phyloP scores from a whole-genome alignment of 805 yeast species.

The Scheffersomyces stipitis region DNA sequence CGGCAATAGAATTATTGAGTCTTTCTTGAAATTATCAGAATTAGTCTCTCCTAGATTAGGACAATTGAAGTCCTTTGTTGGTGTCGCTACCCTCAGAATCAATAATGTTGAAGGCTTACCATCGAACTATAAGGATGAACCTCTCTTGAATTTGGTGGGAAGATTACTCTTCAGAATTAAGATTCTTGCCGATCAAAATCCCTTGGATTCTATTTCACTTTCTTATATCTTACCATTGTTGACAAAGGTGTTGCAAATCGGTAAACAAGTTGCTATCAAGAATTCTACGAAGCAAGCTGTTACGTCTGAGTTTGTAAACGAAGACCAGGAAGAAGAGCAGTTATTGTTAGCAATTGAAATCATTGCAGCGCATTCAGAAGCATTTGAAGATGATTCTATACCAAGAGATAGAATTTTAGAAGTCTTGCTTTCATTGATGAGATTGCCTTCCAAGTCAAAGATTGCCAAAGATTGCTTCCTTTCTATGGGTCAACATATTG shows the following conservation, averaged over 20 bases:
- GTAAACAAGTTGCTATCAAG: constrained; percentile 55
- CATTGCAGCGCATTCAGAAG: constrained; percentile 64
- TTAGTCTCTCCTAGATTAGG: constrained; percentile 55
- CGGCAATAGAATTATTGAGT: constrained; percentile 44
- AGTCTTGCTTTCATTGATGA: constrained; percentile 64
- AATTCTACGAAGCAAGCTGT: constrained; percentile 50
- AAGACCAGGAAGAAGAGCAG: constrained; percentile 87
- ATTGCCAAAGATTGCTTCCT: constrained; percentile 80
- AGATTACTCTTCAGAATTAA: constrained; percentile 76
- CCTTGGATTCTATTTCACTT: constrained; percentile 66
- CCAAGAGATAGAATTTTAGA: constrained; percentile 68
- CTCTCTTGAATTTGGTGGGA: constrained; percentile 53
- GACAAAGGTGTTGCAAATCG: constrained; percentile 63
- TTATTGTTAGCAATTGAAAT: constrained; percentile 74
- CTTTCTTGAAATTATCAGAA: constrained; percentile 56
- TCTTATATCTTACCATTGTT: constrained; percentile 76
- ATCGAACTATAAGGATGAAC: constrained; percentile 48
- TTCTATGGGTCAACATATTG: constrained; percentile 72
- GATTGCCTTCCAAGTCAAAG: constrained; percentile 75
- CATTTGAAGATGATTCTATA: constrained; percentile 61
- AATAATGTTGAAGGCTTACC: constrained; percentile 48
- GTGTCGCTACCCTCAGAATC: constrained; percentile 68
- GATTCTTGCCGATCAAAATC: constrained; percentile 68
- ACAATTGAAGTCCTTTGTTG: constrained; percentile 52
- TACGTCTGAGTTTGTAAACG: constrained; percentile 73